phyloP scores from a whole-genome alignment of 768 basidiomycete species.

The Leucogyrophana mollusca region DNA sequence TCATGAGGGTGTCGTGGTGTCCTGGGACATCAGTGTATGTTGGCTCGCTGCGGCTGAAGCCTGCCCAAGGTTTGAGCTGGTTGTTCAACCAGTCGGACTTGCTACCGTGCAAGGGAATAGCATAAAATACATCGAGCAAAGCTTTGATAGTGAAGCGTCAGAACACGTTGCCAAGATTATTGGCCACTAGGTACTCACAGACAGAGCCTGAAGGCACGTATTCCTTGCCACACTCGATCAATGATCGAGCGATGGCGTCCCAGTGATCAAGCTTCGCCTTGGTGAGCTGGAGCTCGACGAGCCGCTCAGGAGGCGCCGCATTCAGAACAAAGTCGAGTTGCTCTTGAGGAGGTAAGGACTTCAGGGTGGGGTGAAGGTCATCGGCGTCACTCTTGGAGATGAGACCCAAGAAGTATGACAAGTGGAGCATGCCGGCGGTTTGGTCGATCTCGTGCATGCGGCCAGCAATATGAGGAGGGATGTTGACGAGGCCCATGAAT shows the following conservation, averaged over 20 bases:
- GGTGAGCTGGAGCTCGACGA: conserved; percentile 26
- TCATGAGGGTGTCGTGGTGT: conserved; percentile 29
- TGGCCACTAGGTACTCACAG: conserved; percentile 14
- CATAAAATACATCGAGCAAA: conserved; percentile 24
- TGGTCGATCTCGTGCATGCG: conserved; percentile 42
- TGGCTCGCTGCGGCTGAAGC: conserved; percentile 20
- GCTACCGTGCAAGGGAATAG: conserved; percentile 23
- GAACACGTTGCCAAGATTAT: too few relatives aligned
- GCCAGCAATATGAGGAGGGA: conserved; percentile 36
- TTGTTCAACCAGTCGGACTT: conserved; percentile 30
- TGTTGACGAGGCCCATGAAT: conserved; percentile 34
- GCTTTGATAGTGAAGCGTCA: conserved; percentile 10
- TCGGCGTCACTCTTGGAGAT: conserved; percentile 19
- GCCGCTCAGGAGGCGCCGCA: conserved; percentile 23
- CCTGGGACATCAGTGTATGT: conserved; percentile 24
- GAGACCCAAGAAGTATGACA: conserved; percentile 40
- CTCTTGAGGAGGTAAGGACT: conserved; percentile 18
- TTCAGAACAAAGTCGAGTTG: conserved; percentile 27
- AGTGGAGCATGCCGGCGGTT: conserved; percentile 39
- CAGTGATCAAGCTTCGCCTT: conserved; percentile 23
- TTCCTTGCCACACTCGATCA: conserved; percentile 29
- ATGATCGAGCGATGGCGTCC: conserved; percentile 28
- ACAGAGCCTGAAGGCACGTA: conserved; percentile 25
- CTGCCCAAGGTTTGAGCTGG: conserved; percentile 24
- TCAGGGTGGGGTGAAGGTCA: conserved; percentile 18